Evolutionary conservation across 1,139 yeast species (phyloP).

Genomic region (Spathaspora sp.): DNA sequence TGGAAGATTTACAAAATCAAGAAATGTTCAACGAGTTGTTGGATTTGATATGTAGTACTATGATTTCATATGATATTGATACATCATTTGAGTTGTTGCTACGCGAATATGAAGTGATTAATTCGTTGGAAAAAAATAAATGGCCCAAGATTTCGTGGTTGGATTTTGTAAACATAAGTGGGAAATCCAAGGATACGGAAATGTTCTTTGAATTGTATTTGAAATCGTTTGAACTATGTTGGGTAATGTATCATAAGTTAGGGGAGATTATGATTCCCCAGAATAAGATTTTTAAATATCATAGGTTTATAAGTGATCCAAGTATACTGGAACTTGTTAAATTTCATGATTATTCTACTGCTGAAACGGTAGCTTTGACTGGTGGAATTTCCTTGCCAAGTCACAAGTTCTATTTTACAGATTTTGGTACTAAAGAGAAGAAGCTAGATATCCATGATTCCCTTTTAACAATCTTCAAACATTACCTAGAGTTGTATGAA

Average conservation of each 20-base stretch:
- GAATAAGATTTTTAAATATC: constrained; percentile 10
- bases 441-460: constrained; percentile 2
- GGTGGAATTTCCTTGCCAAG: constrained; percentile 24
- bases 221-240: constrained; percentile 30
- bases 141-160: constrained; percentile 45
- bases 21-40: constrained; percentile 20
- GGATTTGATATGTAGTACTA: constrained; percentile 8
- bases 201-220: constrained; percentile 29
- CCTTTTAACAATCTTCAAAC: constrained; percentile 20
- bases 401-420: constrained; percentile 17
- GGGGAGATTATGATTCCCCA: constrained; percentile 2
- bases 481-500: constrained; percentile 19
- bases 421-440: neutral
- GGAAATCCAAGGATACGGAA: constrained; percentile 27
- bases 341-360: constrained; percentile 31
- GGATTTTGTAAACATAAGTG: constrained; percentile 29
- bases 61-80: constrained; percentile 9
- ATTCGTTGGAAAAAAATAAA: constrained; percentile 21
- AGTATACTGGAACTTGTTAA: constrained; percentile 8
- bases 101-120: constrained; percentile 31
- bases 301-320: constrained; percentile 7
- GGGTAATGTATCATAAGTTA: neutral
- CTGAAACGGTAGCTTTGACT: constrained; percentile 32
- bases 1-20: constrained; percentile 7
- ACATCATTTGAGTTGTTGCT: constrained; percentile 26